A percentile compares a stretch with the other conserved stretches of the same genome.
Evolutionary conservation across 257 asterid species (phyloP).

Genomic region (Solanum tarapatanum): DNA sequence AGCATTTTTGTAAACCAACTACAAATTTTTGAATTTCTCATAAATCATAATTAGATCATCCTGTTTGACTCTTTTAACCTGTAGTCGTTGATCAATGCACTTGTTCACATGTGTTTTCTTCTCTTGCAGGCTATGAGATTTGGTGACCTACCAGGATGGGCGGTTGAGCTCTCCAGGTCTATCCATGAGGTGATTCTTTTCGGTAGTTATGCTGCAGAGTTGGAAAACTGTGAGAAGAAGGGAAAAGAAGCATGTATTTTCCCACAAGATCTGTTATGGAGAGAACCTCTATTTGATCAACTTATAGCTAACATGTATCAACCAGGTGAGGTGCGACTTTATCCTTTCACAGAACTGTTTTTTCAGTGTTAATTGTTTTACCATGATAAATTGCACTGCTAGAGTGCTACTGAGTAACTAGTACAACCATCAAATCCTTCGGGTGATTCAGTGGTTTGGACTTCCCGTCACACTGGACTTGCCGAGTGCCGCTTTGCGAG

Average conservation of each 20-base stretch:
- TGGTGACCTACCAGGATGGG: constrained; percentile 88
- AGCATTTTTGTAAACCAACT: not conserved
- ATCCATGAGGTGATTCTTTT: constrained; percentile 37
- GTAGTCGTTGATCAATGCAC: not conserved
- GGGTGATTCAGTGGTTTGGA: too few species aligned
- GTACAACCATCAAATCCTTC: not conserved
- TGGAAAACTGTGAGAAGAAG: constrained; percentile 2
- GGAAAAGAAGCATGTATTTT: constrained; percentile 15
- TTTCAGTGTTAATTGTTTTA: not conserved
- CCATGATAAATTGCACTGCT: not conserved
- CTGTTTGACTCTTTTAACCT: not conserved
- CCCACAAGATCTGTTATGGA: constrained; percentile 51
- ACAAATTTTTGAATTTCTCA: not conserved
- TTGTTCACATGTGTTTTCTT: not conserved
- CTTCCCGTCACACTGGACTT: too few species aligned
- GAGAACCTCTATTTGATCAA: constrained; percentile 82
- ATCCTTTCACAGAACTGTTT: not conserved
- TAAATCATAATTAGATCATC: not conserved
- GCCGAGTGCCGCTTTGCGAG: too few species aligned
- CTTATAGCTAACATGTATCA: constrained; percentile 69
- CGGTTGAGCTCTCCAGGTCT: constrained; percentile 42
- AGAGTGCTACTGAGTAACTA: not conserved
- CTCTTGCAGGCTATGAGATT: constrained; percentile 77
- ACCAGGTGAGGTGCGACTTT: constrained; percentile 81
- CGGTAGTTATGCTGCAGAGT: constrained; percentile 10